Evolutionary conservation across 2,329 filamentous ascomycete genomes (phyloP).

Genomic region (Pseudocercospora crystallina): DNA sequence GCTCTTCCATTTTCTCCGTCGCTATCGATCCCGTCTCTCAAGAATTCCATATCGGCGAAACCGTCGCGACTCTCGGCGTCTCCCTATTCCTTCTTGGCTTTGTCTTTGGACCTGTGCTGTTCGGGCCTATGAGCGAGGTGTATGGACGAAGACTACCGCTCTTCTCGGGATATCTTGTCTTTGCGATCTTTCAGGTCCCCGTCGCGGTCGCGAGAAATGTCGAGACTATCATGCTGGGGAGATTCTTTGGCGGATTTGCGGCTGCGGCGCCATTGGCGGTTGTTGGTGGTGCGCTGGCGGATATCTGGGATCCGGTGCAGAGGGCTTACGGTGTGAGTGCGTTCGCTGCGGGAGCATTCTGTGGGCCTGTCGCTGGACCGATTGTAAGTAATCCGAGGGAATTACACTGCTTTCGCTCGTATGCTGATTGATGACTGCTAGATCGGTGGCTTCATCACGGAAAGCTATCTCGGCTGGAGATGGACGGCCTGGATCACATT

Average conservation of each 20-base stretch:
- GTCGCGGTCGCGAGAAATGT: slow-evolving; percentile 56
- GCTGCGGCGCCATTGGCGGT: slow-evolving; percentile 50
- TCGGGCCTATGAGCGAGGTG: slow-evolving; percentile 60
- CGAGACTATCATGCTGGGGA: slow-evolving; percentile 54
- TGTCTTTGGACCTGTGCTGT: slow-evolving; percentile 24
- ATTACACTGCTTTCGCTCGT: not conserved
- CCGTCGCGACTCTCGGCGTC: slow-evolving; percentile 29
- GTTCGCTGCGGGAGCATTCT: slow-evolving; percentile 27
- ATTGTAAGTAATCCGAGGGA: slow-evolving; percentile 6
- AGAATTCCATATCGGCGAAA: slow-evolving; percentile 24
- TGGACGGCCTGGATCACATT: slow-evolving; percentile 31
- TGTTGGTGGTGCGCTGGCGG: slow-evolving; percentile 38
- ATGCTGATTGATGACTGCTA: not conserved
- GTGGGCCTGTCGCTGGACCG: slow-evolving; percentile 27
- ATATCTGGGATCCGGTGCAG: slow-evolving; percentile 26
- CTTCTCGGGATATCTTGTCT: slow-evolving; percentile 51
- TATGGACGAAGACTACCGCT: slow-evolving; percentile 54
- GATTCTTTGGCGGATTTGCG: slow-evolving; percentile 54
- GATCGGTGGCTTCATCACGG: slow-evolving; percentile 17
- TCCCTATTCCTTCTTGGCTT: slow-evolving; percentile 29
- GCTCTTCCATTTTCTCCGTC: slow-evolving; percentile 21
- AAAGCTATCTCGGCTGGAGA: slow-evolving; percentile 29
- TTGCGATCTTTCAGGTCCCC: slow-evolving; percentile 57
- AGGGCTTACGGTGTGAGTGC: slow-evolving; percentile 27
- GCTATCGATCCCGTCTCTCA: slow-evolving; percentile 21